Conservation (phyloP, 1,284 basidiomycete species). For the Sanghuangporus sanghuang region DNA sequence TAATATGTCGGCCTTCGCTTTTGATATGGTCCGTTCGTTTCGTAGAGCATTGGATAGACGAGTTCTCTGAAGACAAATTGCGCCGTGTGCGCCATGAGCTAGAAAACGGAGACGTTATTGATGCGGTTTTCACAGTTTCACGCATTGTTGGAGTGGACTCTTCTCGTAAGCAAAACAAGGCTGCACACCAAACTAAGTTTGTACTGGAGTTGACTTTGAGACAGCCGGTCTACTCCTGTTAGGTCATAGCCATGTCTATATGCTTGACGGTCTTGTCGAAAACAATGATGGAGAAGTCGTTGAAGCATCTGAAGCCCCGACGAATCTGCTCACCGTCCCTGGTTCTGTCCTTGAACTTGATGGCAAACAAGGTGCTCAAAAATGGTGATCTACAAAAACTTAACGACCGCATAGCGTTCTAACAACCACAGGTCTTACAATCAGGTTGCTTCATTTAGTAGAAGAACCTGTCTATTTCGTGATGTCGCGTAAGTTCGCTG, state of each 20-base stretch:
- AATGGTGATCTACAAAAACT: slow-evolving; percentile 52
- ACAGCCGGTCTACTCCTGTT: slow-evolving; percentile 84
- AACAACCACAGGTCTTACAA: slow-evolving; percentile 63
- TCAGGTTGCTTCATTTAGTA: slow-evolving; percentile 74
- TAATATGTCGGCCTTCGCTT: neutral
- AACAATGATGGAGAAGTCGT: slow-evolving; percentile 85
- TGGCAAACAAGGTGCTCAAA: slow-evolving; percentile 68
- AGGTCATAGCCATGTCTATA: slow-evolving; percentile 81
- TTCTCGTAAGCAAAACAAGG: slow-evolving; percentile 52
- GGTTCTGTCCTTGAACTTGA: slow-evolving; percentile 79
- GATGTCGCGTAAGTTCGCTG: slow-evolving; percentile 71
- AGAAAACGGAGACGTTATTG: slow-evolving; percentile 86
- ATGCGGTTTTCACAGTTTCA: slow-evolving; percentile 84
- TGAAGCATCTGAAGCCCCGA: slow-evolving; percentile 82
- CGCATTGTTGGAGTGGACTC: slow-evolving; percentile 85
- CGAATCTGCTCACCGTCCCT: slow-evolving; percentile 78
- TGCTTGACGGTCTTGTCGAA: slow-evolving; percentile 91
- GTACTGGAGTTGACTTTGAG: slow-evolving; percentile 12
- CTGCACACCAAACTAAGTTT: neutral
- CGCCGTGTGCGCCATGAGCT: slow-evolving; percentile 79
- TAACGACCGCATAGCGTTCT: neutral
- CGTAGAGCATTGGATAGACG: slow-evolving; percentile 54
- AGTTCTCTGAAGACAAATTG: slow-evolving; percentile 73
- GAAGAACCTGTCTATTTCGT: slow-evolving; percentile 83
- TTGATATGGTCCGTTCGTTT: slow-evolving; percentile 1